These are phyloP conservation scores for Rhodamnia argentea DNA, from an alignment of 345 rosid species.

Conservation along the genomic window DNA sequence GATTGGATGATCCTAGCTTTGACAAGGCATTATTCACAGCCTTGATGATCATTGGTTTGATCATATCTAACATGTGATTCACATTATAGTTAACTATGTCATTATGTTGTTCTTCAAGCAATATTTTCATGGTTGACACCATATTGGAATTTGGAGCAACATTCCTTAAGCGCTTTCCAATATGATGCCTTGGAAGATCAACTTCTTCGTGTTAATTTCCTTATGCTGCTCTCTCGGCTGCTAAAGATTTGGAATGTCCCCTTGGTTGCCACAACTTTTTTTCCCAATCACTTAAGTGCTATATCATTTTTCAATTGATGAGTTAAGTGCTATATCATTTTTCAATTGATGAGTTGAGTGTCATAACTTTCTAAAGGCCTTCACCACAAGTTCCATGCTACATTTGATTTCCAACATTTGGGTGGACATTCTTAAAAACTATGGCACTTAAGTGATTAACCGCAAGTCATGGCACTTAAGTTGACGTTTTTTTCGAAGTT, in stretches of 20 bases:
- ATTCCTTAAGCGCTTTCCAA: not conserved
- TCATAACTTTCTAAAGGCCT: too few species aligned
- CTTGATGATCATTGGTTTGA: not conserved
- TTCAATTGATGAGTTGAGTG: too few species aligned
- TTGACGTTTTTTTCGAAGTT: not conserved
- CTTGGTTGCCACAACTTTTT: too few species aligned
- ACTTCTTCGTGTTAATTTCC: too few species aligned
- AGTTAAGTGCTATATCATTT: too few species aligned
- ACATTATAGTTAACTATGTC: accelerated
- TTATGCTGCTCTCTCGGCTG: too few species aligned
- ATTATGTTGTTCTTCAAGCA: not conserved
- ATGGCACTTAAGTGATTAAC: too few species aligned
- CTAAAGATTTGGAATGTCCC: too few species aligned
- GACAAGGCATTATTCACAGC: not conserved
- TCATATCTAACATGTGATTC: accelerated
- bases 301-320: not conserved
- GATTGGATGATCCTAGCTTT: not conserved
- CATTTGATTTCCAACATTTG: not conserved
- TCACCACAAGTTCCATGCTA: not conserved
- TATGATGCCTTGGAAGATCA: too few species aligned
- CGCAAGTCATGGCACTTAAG: not conserved
- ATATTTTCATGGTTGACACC: not conserved
- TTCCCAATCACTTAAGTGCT: not conserved
- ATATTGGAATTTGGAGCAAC: not conserved
- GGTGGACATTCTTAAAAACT: not conserved